Percentiles rank a stretch among this genome's conserved stretches.
phyloP scores from a whole-genome alignment of 345 rosid species.

The Erodium maritimum region DNA sequence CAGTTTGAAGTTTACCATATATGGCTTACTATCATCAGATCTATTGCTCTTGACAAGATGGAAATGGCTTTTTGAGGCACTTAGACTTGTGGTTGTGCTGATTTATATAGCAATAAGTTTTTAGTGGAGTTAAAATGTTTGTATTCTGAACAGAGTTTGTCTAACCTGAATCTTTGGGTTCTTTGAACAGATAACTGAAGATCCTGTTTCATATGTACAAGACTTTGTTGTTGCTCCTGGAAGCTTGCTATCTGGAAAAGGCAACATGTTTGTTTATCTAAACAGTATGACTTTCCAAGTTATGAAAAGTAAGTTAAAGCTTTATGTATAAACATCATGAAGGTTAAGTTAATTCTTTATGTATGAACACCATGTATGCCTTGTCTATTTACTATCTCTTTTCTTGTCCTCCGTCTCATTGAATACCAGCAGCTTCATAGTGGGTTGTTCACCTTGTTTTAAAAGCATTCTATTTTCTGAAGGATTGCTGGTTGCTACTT shows the following conservation, averaged over 20 bases:
- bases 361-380: too few species aligned
- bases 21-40: neutral
- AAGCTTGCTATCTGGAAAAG: conserved; percentile 63
- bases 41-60: neutral
- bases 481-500: neutral
- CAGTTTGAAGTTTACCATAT: neutral
- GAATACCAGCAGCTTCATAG: neutral
- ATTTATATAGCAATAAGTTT: too few species aligned
- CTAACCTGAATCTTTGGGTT: conserved; percentile 9
- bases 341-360: neutral
- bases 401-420: neutral
- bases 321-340: too few species aligned
- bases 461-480: neutral
- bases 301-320: conserved; percentile 33
- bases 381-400: neutral
- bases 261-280: conserved; percentile 52
- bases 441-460: neutral
- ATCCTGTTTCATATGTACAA: conserved; percentile 50
- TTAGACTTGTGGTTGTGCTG: neutral
- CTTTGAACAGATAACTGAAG: conserved; percentile 53
- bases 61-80: neutral
- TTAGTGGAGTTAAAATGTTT: neutral
- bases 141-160: neutral
- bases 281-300: conserved; percentile 61
- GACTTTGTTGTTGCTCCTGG: conserved; percentile 61